Evolutionary conservation across 257 asterid species (phyloP).

Genomic region (Solanum chilense): DNA sequence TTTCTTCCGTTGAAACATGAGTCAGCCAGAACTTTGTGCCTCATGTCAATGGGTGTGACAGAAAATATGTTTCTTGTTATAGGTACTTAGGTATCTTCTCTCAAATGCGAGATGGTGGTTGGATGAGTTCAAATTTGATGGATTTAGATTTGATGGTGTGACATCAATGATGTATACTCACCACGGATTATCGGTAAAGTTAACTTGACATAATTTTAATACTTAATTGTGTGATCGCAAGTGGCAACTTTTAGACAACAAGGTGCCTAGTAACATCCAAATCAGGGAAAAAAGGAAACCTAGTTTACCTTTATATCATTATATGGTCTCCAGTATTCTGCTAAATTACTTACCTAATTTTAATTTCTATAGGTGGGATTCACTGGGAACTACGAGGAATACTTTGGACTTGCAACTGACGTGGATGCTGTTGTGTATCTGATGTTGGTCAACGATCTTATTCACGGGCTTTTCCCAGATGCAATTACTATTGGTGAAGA

Average conservation of each 20-base stretch:
- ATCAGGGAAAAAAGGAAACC: neutral
- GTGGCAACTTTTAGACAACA: neutral
- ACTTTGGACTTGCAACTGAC: constrained; percentile 76
- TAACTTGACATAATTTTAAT: neutral
- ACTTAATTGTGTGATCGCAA: neutral
- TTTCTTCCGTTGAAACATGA: constrained; percentile 8
- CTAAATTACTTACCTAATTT: neutral
- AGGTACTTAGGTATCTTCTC: constrained; percentile 92
- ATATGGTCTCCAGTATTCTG: neutral
- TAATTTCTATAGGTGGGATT: constrained; percentile 52
- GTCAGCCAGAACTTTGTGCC: neutral
- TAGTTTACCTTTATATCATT: neutral
- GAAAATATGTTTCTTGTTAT: constrained; percentile 11
- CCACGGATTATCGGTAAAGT: constrained; percentile 82
- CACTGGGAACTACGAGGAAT: constrained; percentile 91
- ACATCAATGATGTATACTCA: constrained; percentile 99
- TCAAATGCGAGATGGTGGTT: constrained; percentile 99
- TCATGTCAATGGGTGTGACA: neutral
- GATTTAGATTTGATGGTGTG: constrained; percentile 98
- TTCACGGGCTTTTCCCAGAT: constrained; percentile 86
- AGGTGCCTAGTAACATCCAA: neutral
- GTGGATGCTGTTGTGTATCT: constrained; percentile 94
- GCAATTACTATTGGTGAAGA: constrained; percentile 91
- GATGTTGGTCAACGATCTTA: constrained; percentile 93
- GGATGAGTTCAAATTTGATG: constrained; percentile 98